These are phyloP conservation scores for Millerozyma acaciae DNA, from an alignment of 805 yeast species.

Conservation along the genomic window DNA sequence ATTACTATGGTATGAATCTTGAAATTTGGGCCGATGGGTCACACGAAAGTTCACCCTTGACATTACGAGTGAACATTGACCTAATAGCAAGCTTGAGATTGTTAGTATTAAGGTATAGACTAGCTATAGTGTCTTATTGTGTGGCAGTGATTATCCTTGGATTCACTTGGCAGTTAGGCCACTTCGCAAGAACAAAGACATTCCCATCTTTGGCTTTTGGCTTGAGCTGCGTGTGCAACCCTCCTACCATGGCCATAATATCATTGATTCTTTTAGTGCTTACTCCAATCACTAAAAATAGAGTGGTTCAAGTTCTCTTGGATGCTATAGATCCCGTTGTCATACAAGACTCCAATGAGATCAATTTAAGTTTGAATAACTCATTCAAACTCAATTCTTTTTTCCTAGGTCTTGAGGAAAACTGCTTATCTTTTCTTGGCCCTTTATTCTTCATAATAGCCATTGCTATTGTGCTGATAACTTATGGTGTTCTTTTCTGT, in stretches of 20 bases:
- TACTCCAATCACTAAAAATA: conserved; percentile 34
- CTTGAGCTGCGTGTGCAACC: conserved; percentile 24
- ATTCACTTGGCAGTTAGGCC: conserved; percentile 51
- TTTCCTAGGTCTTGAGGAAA: conserved; percentile 65
- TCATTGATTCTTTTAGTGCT: conserved; percentile 27
- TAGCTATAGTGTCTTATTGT: conserved; percentile 69
- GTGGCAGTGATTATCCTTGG: conserved; percentile 52
- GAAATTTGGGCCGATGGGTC: conserved; percentile 47
- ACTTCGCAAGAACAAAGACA: conserved; percentile 30
- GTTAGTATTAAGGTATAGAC: conserved; percentile 71
- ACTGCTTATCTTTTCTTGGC: conserved; percentile 53
- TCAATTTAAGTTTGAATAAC: conserved; percentile 32
- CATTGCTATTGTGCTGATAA: conserved; percentile 37
- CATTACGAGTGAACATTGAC: conserved; percentile 48
- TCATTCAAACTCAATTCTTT: conserved; percentile 48
- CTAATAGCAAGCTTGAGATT: conserved; percentile 59
- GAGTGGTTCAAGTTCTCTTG: conserved; percentile 34
- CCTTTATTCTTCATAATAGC: conserved; percentile 50
- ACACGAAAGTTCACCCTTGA: conserved; percentile 19
- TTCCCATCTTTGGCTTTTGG: conserved; percentile 35
- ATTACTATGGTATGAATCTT: conserved; percentile 29
- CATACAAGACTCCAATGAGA: conserved; percentile 42
- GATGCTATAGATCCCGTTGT: conserved; percentile 52
- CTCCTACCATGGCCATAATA: conserved; percentile 19
- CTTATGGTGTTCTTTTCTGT: conserved; percentile 23